Evolutionary conservation across 164 flowering plant genomes (phyloP).

Genomic region (Kingdonia uniflora): DNA sequence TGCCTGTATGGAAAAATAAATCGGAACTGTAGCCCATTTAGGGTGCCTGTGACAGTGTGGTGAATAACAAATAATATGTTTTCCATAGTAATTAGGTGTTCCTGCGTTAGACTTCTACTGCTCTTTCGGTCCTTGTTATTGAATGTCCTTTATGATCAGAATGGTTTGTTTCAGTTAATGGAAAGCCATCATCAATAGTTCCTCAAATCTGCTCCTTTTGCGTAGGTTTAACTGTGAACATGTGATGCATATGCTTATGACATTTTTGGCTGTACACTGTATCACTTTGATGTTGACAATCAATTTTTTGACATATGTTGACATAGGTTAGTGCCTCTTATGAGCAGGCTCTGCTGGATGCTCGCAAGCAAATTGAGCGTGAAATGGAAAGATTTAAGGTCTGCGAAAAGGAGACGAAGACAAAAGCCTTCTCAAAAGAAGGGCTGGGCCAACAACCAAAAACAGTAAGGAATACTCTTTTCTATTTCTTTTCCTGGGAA

Average conservation of each 20-base stretch:
- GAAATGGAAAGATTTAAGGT: conserved; percentile 99
- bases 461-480: conserved; percentile 44
- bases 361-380: conserved; percentile 90
- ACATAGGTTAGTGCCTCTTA: conserved; percentile 99
- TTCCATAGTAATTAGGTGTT: no score
- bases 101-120: no score
- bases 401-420: conserved; percentile 98
- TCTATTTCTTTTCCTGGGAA: neutral
- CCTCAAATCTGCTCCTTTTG: neutral
- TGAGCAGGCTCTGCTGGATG: conserved; percentile 99
- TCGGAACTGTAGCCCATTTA: no score
- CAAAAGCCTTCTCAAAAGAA: conserved; percentile 99
- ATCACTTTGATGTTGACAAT: conserved; percentile 13
- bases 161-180: no score
- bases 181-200: no score
- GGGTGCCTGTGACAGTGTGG: no score
- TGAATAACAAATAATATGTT: no score
- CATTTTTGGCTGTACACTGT: neutral
- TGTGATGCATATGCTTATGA: neutral
- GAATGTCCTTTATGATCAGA: no score
- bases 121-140: no score
- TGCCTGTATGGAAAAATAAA: no score
- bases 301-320: conserved; percentile 41
- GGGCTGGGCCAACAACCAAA: conserved; percentile 98
- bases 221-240: neutral